Evolutionary conservation across 78 protist species (phyloP).

Genomic region (slime mould (Dictyostelium discoideum)): DNA sequence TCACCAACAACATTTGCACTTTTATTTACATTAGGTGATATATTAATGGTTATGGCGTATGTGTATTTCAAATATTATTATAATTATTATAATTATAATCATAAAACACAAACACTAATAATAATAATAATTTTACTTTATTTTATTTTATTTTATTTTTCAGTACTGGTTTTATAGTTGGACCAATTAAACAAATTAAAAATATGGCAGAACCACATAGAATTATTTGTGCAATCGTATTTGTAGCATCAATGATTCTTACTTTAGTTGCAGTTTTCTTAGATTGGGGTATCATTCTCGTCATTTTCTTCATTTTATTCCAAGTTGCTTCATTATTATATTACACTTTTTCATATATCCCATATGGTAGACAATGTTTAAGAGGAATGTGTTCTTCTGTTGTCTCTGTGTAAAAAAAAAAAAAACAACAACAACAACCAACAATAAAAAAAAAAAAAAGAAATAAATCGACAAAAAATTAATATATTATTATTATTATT

Average conservation of each 20-base stretch:
- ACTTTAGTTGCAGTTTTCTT: slow-evolving; percentile 61
- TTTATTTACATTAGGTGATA: slow-evolving; percentile 59
- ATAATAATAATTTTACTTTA: too few relatives aligned
- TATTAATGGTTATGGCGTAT: slow-evolving; percentile 50
- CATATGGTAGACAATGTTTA: slow-evolving; percentile 76
- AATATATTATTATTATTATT: not conserved
- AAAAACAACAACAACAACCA: not conserved
- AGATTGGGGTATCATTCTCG: slow-evolving; percentile 35
- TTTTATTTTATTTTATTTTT: too few relatives aligned
- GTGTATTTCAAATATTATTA: not conserved
- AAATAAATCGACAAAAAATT: not conserved
- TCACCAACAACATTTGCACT: slow-evolving; percentile 71
- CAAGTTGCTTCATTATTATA: slow-evolving; percentile 62
- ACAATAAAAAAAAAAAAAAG: not conserved
- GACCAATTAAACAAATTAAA: slow-evolving; percentile 68
- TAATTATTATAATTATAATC: too few relatives aligned
- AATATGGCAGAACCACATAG: slow-evolving; percentile 69
- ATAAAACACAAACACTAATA: too few relatives aligned
- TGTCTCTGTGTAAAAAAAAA: slow-evolving; percentile 21
- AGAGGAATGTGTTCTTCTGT: slow-evolving; percentile 45
- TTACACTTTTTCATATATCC: slow-evolving; percentile 55
- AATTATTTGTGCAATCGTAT: slow-evolving; percentile 66
- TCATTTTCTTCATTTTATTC: slow-evolving; percentile 49
- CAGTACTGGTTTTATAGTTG: slow-evolving; percentile 66
- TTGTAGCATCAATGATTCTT: slow-evolving; percentile 39